These are phyloP conservation scores for Phytophthora melonis DNA, from an alignment of 352 stramenopile species.

Conservation along the genomic window DNA sequence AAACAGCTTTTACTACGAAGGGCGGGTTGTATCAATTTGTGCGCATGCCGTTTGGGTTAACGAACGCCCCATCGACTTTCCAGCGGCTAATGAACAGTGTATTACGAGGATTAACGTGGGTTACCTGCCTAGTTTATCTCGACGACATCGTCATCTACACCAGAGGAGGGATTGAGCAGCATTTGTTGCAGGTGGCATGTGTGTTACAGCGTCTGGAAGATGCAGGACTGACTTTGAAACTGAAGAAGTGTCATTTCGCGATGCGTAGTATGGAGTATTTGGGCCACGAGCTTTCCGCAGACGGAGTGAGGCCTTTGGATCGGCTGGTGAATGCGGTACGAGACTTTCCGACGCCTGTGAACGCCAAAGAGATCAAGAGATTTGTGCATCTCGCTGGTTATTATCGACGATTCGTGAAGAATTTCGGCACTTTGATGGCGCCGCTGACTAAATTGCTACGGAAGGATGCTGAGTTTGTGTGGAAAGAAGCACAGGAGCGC, in stretches of 20 bases:
- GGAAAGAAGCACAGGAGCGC: background rate
- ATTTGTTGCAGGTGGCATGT: background rate
- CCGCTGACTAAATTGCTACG: background rate
- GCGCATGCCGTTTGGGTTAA: background rate
- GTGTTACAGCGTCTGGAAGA: background rate
- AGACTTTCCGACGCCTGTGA: background rate
- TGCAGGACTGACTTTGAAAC: background rate
- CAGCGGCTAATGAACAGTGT: background rate
- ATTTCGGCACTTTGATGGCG: background rate
- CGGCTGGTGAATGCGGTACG: background rate
- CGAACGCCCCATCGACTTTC: background rate
- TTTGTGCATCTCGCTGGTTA: background rate
- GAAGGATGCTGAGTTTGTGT: background rate
- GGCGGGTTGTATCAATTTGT: background rate
- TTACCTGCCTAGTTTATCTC: background rate
- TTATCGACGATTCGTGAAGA: background rate
- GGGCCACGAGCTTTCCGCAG: background rate
- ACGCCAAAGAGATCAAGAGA: background rate
- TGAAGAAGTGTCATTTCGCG: background rate
- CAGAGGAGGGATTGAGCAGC: background rate
- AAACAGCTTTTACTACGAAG: background rate
- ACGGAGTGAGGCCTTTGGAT: background rate
- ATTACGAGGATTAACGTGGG: background rate
- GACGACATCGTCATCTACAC: background rate
- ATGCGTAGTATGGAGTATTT: background rate